phyloP scores from a whole-genome alignment of 495 filamentous ascomycete species.

The Penicillium paxilli region DNA sequence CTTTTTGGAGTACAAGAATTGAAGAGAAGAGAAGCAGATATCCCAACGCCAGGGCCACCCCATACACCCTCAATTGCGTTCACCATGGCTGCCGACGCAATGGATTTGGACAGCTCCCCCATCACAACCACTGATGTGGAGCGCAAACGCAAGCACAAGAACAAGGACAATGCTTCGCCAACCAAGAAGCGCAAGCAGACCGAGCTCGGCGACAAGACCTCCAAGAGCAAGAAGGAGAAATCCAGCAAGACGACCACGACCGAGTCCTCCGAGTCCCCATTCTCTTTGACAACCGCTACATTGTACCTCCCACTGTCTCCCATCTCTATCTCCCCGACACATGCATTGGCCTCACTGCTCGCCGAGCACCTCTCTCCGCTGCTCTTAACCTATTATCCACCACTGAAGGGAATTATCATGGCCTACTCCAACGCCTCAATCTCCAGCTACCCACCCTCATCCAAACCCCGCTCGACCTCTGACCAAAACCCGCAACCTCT shows the following conservation, averaged over 20 bases:
- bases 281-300: conserved; percentile 60
- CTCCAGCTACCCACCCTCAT: conserved; percentile 34
- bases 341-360: conserved; percentile 64
- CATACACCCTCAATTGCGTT: conserved; percentile 17
- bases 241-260: conserved; percentile 1
- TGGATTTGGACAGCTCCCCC: conserved; percentile 41
- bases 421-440: conserved; percentile 64
- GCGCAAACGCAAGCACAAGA: conserved; percentile 56
- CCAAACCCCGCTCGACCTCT: conserved; percentile 24
- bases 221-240: conserved; percentile 33
- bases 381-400: conserved; percentile 72
- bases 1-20: background rate
- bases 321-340: conserved; percentile 60
- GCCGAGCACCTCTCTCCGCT: conserved; percentile 76
- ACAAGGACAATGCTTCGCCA: conserved; percentile 43
- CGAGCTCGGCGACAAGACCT: conserved; percentile 21
- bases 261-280: conserved; percentile 48
- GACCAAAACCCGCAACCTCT: conserved; percentile 39
- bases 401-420: conserved; percentile 67
- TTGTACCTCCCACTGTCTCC: conserved; percentile 73
- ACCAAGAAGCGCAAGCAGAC: conserved; percentile 52
- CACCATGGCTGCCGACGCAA: conserved; percentile 44
- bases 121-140: conserved; percentile 18
- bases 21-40: no score
- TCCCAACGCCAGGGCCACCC: background rate